A percentile compares a stretch with the other conserved stretches of the same genome.
Conservation (phyloP, 352 stramenopile genomes). For the Pythium folliculosum region DNA sequence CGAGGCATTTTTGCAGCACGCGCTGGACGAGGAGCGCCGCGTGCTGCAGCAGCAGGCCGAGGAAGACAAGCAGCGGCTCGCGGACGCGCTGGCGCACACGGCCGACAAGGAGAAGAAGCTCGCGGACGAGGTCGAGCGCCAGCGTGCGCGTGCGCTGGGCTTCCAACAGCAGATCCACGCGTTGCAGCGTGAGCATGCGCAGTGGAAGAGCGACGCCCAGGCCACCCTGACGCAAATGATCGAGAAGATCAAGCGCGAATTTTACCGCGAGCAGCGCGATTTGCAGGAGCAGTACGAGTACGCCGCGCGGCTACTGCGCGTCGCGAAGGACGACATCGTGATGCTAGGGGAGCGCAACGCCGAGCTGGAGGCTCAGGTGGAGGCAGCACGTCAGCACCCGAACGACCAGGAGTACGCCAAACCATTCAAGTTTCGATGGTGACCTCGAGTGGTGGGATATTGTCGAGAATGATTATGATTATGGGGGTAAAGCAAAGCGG, state of each 20-base stretch:
- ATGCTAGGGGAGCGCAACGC: conserved; percentile 53
- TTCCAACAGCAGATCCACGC: conserved; percentile 64
- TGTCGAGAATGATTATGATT: conserved; percentile 3
- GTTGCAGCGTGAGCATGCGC: conserved; percentile 54
- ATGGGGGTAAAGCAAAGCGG: not conserved
- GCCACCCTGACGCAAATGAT: conserved; percentile 51
- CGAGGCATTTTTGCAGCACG: conserved; percentile 56
- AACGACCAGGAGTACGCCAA: conserved; percentile 11
- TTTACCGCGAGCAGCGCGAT: conserved; percentile 44
- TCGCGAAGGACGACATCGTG: conserved; percentile 69
- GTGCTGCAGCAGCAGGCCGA: conserved; percentile 60
- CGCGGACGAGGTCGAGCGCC: conserved; percentile 65
- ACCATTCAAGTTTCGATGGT: conserved; percentile 23
- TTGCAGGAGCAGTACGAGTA: conserved; percentile 58
- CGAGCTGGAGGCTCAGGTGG: conserved; percentile 47
- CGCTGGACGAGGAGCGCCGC: conserved; percentile 63
- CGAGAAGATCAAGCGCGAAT: conserved; percentile 52
- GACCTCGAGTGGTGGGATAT: conserved; percentile 1
- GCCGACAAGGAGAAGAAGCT: conserved; percentile 82
- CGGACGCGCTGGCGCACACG: conserved; percentile 47
- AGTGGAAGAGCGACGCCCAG: conserved; percentile 56
- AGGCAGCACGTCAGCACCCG: not conserved
- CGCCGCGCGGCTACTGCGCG: conserved; percentile 47
- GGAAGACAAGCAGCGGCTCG: conserved; percentile 56
- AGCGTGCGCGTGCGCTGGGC: conserved; percentile 47